phyloP scores from a whole-genome alignment of 2,329 filamentous ascomycete species.

The Pyrenophora graminea region DNA sequence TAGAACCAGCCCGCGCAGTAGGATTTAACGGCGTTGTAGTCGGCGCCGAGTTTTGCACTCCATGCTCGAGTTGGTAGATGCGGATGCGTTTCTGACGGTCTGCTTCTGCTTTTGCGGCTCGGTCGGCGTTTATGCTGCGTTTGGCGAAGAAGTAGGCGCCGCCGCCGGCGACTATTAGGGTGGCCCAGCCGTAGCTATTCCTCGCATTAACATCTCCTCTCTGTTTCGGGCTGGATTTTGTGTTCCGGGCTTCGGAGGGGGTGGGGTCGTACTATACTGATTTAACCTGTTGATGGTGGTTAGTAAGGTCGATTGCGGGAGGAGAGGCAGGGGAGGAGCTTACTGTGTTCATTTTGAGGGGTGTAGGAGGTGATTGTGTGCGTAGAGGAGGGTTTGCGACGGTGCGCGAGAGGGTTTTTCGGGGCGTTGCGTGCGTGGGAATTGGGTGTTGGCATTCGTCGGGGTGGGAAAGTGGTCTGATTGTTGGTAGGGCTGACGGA shows the following conservation, averaged over 20 bases:
- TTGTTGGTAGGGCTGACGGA: constrained; percentile 17
- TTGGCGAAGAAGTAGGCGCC: constrained; percentile 97
- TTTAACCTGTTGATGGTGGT: not conserved
- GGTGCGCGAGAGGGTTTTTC: constrained; percentile 3
- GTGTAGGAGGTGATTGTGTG: not conserved
- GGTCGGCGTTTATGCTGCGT: constrained; percentile 88
- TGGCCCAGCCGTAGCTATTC: constrained; percentile 84
- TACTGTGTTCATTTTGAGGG: constrained; percentile 58
- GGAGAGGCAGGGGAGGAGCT: constrained; percentile 21
- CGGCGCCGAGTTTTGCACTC: constrained; percentile 2
- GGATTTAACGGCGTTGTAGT: constrained; percentile 18
- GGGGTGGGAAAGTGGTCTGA: constrained; percentile 39
- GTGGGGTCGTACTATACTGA: constrained; percentile 12
- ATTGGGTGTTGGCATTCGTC: constrained; percentile 21
- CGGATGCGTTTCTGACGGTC: constrained; percentile 39
- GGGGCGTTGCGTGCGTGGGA: constrained; percentile 3
- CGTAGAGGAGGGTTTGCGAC: not conserved
- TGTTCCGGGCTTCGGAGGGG: not conserved
- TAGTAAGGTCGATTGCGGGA: not conserved
- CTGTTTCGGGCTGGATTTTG: too few species aligned
- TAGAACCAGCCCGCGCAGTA: constrained; percentile 11
- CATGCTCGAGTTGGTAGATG: constrained; percentile 40
- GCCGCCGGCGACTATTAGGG: constrained; percentile 80
- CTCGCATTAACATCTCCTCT: too few species aligned
- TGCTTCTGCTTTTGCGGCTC: constrained; percentile 68